Percentiles rank a stretch among this genome's conserved stretches.
Conservation (phyloP, 768 basidiomycete genomes). For the Boletus huronensis region DNA sequence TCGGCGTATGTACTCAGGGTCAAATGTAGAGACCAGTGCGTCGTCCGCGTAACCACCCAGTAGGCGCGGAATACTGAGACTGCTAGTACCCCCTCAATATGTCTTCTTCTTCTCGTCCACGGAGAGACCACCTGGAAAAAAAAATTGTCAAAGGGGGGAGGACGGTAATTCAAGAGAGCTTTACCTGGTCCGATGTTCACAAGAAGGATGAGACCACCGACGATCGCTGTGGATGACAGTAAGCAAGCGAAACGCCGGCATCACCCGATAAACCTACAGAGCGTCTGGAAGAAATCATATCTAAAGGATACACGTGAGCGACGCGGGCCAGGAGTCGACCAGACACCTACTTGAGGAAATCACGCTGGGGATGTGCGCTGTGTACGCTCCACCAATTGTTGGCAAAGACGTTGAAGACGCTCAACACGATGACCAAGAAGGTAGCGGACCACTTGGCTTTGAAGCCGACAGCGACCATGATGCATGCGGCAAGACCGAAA, state of each 20-base stretch:
- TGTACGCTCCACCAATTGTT: slow-evolving; percentile 99
- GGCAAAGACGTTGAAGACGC: slow-evolving; percentile 94
- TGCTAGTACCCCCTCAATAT: slow-evolving; percentile 40
- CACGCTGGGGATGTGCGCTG: slow-evolving; percentile 88
- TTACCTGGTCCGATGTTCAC: slow-evolving; percentile 97
- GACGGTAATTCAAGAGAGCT: slow-evolving; percentile 9
- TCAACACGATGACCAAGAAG: slow-evolving; percentile 89
- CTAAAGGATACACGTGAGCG: slow-evolving; percentile 39
- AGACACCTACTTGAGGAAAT: slow-evolving; percentile 87
- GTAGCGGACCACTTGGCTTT: slow-evolving; percentile 98
- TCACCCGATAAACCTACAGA: slow-evolving; percentile 44
- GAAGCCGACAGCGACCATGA: slow-evolving; percentile 97
- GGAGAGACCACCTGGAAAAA: slow-evolving; percentile 73
- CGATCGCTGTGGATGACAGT: slow-evolving; percentile 58
- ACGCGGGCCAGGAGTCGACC: background rate
- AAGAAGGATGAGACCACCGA: slow-evolving; percentile 93
- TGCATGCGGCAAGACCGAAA: slow-evolving; percentile 85
- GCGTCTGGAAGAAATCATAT: slow-evolving; percentile 99
- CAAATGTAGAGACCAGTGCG: slow-evolving; percentile 1
- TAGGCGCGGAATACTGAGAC: background rate
- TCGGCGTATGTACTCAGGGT: slow-evolving; percentile 19
- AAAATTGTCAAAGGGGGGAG: background rate
- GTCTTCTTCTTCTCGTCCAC: slow-evolving; percentile 99
- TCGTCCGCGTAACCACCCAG: background rate
- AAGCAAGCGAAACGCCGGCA: background rate